phyloP scores from a whole-genome alignment of 2,329 filamentous ascomycete genomes.

The Colletotrichum spaethianum region DNA sequence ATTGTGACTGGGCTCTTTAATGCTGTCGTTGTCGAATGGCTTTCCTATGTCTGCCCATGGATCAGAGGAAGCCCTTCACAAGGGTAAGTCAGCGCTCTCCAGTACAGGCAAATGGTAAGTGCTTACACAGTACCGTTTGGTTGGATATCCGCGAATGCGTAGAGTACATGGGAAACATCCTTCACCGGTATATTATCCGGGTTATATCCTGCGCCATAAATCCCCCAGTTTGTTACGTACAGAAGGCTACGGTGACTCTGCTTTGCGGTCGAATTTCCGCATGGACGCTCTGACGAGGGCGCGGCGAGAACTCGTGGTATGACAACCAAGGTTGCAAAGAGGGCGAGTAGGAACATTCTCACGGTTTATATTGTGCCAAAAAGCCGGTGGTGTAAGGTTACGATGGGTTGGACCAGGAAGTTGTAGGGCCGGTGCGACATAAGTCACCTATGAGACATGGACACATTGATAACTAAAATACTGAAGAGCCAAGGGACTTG shows the following conservation, averaged over 20 bases:
- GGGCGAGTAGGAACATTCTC: background rate
- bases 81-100: background rate
- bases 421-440: background rate
- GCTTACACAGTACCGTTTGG: slow-evolving; percentile 35
- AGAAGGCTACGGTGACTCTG: slow-evolving; percentile 19
- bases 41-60: slow-evolving; percentile 50
- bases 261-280: background rate
- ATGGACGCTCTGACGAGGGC: background rate
- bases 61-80: slow-evolving; percentile 48
- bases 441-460: background rate
- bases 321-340: background rate
- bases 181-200: slow-evolving; percentile 20
- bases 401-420: background rate
- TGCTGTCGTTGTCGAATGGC: slow-evolving; percentile 21
- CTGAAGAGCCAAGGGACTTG: background rate
- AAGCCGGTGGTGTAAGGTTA: background rate
- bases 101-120: background rate
- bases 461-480: background rate
- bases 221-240: slow-evolving; percentile 37
- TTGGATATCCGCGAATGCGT: slow-evolving; percentile 33
- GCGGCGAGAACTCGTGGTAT: background rate
- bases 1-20: slow-evolving; percentile 68
- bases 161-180: slow-evolving; percentile 28
- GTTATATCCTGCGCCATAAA: slow-evolving; percentile 30
- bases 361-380: background rate